These are phyloP conservation scores for Chimonanthus praecox DNA, from an alignment of 164 flowering plant genomes.

Conservation along the genomic window DNA sequence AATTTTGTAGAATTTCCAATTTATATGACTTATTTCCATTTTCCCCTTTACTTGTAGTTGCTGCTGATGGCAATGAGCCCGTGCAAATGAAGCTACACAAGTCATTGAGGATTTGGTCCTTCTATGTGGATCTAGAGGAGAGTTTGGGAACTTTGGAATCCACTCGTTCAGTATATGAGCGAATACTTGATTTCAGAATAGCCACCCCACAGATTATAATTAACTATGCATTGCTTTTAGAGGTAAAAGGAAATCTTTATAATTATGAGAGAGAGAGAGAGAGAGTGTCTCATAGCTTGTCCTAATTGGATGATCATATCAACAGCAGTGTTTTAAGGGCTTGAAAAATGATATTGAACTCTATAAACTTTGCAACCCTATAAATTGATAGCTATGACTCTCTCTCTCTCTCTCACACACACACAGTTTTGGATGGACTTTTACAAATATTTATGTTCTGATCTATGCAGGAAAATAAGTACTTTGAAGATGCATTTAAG, in stretches of 20 bases:
- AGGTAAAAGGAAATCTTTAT: slow-evolving; percentile 37
- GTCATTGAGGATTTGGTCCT: slow-evolving; percentile 79
- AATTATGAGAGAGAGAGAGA: too few species aligned
- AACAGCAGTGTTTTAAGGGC: too few species aligned
- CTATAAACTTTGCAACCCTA: not conserved
- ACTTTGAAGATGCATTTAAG: slow-evolving; percentile 93
- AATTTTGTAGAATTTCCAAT: too few species aligned
- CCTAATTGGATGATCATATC: too few species aligned
- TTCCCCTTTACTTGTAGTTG: slow-evolving; percentile 46
- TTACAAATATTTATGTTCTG: slow-evolving; percentile 8
- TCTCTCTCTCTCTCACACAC: not conserved
- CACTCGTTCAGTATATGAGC: slow-evolving; percentile 81
- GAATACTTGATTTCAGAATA: slow-evolving; percentile 80
- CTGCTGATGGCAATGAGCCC: slow-evolving; percentile 92
- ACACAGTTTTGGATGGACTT: not conserved
- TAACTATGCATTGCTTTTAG: slow-evolving; percentile 82
- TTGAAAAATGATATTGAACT: not conserved
- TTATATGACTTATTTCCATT: not conserved
- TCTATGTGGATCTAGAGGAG: slow-evolving; percentile 91
- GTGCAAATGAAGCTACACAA: slow-evolving; percentile 91
- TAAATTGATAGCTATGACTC: too few species aligned
- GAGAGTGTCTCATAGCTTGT: too few species aligned
- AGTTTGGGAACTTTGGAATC: slow-evolving; percentile 79
- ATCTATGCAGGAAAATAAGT: slow-evolving; percentile 70
- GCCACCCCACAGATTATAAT: slow-evolving; percentile 96